Evolutionary conservation across 2,329 filamentous ascomycete species (phyloP).

Genomic region (Claviceps humidiphila): DNA sequence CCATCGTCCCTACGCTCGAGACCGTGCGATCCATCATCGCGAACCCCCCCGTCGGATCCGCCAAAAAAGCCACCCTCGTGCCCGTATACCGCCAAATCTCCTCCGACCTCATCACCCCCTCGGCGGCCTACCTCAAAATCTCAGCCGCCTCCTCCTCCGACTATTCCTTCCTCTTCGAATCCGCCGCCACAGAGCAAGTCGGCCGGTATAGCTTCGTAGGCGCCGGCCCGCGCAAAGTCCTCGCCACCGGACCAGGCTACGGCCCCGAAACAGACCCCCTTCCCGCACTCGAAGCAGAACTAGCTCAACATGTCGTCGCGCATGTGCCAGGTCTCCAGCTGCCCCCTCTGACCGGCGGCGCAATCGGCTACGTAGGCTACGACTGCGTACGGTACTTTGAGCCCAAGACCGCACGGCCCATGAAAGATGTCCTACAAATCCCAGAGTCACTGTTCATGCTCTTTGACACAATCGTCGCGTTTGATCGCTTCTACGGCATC

Average conservation of each 20-base stretch:
- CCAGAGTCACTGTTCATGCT: slow-evolving; percentile 96
- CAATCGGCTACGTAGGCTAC: slow-evolving; percentile 93
- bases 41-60: slow-evolving; percentile 17
- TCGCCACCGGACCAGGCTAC: slow-evolving; percentile 80
- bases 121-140: slow-evolving; percentile 89
- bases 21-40: slow-evolving; percentile 30
- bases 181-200: slow-evolving; percentile 84
- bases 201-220: slow-evolving; percentile 94
- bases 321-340: slow-evolving; percentile 70
- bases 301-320: slow-evolving; percentile 66
- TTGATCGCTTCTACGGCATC: slow-evolving; percentile 88
- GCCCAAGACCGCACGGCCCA: slow-evolving; percentile 79
- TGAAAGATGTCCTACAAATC: slow-evolving; percentile 78
- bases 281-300: slow-evolving; percentile 66
- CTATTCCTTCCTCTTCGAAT: slow-evolving; percentile 91
- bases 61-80: slow-evolving; percentile 51
- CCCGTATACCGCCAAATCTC: slow-evolving; percentile 75
- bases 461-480: slow-evolving; percentile 85
- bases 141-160: slow-evolving; percentile 53
- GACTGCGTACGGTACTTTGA: slow-evolving; percentile 98
- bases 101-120: slow-evolving; percentile 86
- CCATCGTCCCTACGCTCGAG: slow-evolving; percentile 32
- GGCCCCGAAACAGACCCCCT: slow-evolving; percentile 75
- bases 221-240: slow-evolving; percentile 62
- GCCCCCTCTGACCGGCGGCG: slow-evolving; percentile 79